phyloP scores from a whole-genome alignment of 495 filamentous ascomycete genomes.

The Penicillium riverlandense region DNA sequence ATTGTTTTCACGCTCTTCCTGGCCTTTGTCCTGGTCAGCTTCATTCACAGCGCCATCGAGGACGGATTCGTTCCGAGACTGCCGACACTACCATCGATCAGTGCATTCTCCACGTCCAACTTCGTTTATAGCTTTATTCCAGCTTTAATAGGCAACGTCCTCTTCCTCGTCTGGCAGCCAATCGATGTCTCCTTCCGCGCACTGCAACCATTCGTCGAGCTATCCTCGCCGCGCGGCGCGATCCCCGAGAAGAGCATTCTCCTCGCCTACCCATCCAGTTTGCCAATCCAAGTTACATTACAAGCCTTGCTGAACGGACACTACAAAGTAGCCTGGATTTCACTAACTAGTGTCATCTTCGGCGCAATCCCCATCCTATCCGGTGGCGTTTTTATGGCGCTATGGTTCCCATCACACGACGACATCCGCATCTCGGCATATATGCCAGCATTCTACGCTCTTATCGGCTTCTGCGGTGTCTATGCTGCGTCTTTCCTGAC shows the following conservation, averaged over 20 bases:
- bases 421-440: conserved; percentile 61
- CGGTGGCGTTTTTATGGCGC: conserved; percentile 75
- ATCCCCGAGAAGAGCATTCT: conserved; percentile 63
- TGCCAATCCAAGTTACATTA: conserved; percentile 56
- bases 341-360: conserved; percentile 56
- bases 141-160: conserved; percentile 61
- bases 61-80: conserved; percentile 66
- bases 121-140: conserved; percentile 87
- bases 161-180: conserved; percentile 71
- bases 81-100: conserved; percentile 47
- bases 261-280: conserved; percentile 60
- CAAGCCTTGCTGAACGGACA: conserved; percentile 58
- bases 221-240: conserved; percentile 52
- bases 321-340: conserved; percentile 63
- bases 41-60: conserved; percentile 58
- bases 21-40: conserved; percentile 70
- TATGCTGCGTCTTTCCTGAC: conserved; percentile 57
- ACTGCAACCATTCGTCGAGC: conserved; percentile 65
- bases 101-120: conserved; percentile 75
- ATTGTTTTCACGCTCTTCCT: conserved; percentile 58
- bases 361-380: conserved; percentile 65
- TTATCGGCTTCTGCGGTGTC: conserved; percentile 59
- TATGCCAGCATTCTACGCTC: conserved; percentile 57
- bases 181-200: conserved; percentile 70
- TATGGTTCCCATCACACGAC: conserved; percentile 48